Conservation (phyloP, 345 rosid genomes). For the Eucalyptus virginea region DNA sequence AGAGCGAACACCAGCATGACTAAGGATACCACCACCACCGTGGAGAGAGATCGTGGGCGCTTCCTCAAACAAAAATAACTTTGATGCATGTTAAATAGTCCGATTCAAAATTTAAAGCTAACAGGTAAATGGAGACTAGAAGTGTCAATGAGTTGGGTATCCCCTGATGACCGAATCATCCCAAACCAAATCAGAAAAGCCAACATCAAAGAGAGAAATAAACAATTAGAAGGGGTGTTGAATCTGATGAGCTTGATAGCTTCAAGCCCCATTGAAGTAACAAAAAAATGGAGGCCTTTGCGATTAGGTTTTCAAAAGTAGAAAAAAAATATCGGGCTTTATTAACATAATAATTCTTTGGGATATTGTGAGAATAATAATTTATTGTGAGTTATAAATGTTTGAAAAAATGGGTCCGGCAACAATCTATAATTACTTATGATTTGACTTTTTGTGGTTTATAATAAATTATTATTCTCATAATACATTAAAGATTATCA, state of each 20-base stretch:
- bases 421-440: too few relatives aligned
- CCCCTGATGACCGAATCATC: neutral
- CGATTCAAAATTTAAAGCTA: neutral
- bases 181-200: neutral
- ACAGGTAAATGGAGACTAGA: neutral
- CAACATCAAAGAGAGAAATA: neutral
- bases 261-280: neutral
- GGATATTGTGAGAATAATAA: accelerated
- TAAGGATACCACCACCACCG: neutral
- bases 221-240: neutral
- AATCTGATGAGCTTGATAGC: neutral
- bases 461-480: too few relatives aligned
- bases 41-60: neutral
- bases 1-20: neutral
- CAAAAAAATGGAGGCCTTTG: neutral
- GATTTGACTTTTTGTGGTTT: accelerated
- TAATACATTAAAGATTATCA: too few relatives aligned
- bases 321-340: too few relatives aligned
- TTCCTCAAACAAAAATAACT: neutral
- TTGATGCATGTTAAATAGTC: neutral
- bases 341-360: accelerated
- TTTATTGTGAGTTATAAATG: too few relatives aligned
- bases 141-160: neutral
- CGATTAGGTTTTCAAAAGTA: neutral
- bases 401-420: accelerated